Evolutionary conservation across 164 flowering plant species (phyloP).

Genomic region (Aristolochia californica): DNA sequence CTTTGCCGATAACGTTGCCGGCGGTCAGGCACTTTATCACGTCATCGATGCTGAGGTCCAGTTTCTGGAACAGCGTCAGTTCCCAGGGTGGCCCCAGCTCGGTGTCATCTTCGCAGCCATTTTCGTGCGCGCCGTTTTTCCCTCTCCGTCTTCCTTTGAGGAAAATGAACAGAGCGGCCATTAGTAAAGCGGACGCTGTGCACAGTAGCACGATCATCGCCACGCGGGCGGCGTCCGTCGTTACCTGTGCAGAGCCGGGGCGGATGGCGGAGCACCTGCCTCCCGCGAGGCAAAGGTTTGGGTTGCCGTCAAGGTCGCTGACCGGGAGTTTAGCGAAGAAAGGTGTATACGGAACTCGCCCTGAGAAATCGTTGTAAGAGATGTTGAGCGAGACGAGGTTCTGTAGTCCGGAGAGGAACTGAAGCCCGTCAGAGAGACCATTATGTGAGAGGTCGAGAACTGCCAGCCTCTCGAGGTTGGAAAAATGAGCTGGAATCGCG

Average conservation of each 20-base stretch:
- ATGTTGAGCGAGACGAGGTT: slow-evolving; percentile 84
- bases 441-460: slow-evolving; percentile 82
- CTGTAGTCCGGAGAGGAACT: slow-evolving; percentile 48
- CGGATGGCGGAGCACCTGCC: slow-evolving; percentile 22
- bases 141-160: slow-evolving; percentile 30
- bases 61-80: slow-evolving; percentile 75
- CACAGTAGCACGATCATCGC: slow-evolving; percentile 58
- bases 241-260: slow-evolving; percentile 18
- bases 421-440: slow-evolving; percentile 48
- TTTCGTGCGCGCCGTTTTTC: slow-evolving; percentile 8
- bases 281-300: slow-evolving; percentile 43
- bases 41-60: slow-evolving; percentile 63
- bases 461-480: slow-evolving; percentile 53
- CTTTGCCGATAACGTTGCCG: slow-evolving; percentile 76
- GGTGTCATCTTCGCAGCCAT: slow-evolving; percentile 25
- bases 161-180: slow-evolving; percentile 43
- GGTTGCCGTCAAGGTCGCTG: slow-evolving; percentile 53
- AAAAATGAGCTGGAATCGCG: slow-evolving; percentile 47
- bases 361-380: slow-evolving; percentile 82
- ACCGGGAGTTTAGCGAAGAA: slow-evolving; percentile 72
- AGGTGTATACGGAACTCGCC: slow-evolving; percentile 69
- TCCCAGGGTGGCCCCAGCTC: slow-evolving; percentile 77
- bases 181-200: slow-evolving; percentile 46
- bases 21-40: slow-evolving; percentile 50
- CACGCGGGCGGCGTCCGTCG: slow-evolving; percentile 26